Conservation (phyloP, 164 flowering plant species). For the Annona squamosa region DNA sequence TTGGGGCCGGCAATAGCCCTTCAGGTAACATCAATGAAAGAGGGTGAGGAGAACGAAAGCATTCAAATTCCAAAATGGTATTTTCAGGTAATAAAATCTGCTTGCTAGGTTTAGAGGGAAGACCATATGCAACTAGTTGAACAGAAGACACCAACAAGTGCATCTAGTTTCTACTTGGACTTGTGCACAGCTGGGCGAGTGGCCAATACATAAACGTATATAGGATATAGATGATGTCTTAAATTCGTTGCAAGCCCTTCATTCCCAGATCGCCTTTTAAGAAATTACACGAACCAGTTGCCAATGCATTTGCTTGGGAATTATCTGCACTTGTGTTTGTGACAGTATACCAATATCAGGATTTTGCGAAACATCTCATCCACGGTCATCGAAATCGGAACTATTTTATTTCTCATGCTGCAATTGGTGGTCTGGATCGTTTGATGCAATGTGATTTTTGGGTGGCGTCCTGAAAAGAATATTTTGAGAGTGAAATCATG, state of each 20-base stretch:
- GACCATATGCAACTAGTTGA: neutral
- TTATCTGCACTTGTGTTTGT: too few relatives aligned
- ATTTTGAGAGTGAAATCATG: neutral
- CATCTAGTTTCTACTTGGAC: neutral
- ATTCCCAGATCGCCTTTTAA: neutral
- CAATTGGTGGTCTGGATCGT: neutral
- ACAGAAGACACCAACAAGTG: neutral
- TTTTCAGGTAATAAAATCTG: neutral
- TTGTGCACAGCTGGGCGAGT: neutral
- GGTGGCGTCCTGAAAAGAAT: neutral
- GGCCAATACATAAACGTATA: too few relatives aligned
- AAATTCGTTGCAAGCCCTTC: neutral
- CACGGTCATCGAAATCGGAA: neutral
- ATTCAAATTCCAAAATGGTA: neutral
- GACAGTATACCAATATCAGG: too few relatives aligned
- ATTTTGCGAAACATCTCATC: neutral
- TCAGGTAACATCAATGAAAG: conserved; percentile 21
- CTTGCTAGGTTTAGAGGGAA: neutral
- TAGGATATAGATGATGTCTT: neutral
- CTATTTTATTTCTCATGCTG: neutral
- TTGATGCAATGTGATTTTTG: neutral
- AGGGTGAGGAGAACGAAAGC: conserved; percentile 25
- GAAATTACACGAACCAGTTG: neutral
- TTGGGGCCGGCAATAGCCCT: conserved; percentile 27
- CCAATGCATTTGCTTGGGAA: too few relatives aligned